These are phyloP conservation scores for Hypoxylon lienhwacheense DNA, from an alignment of 495 filamentous ascomycete genomes.

Conservation along the genomic window DNA sequence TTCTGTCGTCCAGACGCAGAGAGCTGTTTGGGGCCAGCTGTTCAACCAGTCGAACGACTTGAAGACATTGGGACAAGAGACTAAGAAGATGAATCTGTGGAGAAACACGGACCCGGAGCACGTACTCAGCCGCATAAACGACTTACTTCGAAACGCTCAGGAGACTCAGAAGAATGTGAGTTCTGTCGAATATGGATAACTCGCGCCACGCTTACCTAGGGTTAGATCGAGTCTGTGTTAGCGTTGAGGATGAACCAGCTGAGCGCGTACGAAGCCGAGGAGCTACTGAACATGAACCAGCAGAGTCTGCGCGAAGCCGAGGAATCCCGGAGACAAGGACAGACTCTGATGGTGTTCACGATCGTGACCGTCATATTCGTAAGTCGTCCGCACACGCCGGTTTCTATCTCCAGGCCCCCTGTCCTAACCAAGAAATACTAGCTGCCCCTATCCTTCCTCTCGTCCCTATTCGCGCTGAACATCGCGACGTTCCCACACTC, in stretches of 20 bases:
- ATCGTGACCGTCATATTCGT: conserved; percentile 67
- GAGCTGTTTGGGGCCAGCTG: neutral
- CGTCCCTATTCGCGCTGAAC: conserved; percentile 3
- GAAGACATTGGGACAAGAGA: neutral
- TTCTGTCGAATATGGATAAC: neutral
- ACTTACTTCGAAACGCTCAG: neutral
- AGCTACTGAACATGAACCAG: neutral
- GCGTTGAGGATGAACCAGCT: conserved; percentile 1
- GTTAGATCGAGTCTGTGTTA: neutral
- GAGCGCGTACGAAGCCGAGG: neutral
- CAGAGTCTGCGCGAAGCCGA: neutral
- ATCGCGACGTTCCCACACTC: conserved; percentile 1
- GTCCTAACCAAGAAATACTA: neutral
- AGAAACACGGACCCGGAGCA: neutral
- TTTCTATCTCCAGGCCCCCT: neutral
- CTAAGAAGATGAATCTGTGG: neutral
- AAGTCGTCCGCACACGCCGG: neutral
- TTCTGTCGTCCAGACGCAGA: neutral
- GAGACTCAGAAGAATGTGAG: neutral
- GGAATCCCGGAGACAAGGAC: conserved; percentile 46
- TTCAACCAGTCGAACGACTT: neutral
- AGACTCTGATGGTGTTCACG: conserved; percentile 70
- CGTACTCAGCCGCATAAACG: neutral
- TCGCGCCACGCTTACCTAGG: too few species aligned
- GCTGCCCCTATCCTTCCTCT: neutral